These are phyloP conservation scores for Chrysanthemum lavandulifolium DNA, from an alignment of 129 eudicot species.

Conservation along the genomic window DNA sequence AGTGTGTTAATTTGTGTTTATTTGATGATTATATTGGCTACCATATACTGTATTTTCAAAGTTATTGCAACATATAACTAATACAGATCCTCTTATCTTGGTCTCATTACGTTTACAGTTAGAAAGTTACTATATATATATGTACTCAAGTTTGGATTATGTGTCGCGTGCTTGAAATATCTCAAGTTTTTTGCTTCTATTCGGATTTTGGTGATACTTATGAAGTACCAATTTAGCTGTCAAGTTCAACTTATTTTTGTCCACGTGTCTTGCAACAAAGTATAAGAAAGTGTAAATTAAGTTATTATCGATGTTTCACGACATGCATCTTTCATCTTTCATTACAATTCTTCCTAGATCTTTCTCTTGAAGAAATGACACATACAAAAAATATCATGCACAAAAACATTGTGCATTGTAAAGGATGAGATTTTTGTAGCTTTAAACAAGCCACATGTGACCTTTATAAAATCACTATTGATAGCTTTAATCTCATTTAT, in stretches of 20 bases:
- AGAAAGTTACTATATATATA: too few species aligned
- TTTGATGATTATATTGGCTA: too few species aligned
- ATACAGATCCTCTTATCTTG: too few species aligned
- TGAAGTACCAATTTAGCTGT: neutral
- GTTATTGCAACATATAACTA: too few species aligned
- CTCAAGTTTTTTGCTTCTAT: neutral
- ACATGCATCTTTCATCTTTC: neutral
- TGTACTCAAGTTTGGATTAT: too few species aligned
- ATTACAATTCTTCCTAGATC: conserved; percentile 41
- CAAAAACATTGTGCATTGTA: conserved; percentile 67
- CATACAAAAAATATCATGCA: conserved; percentile 72
- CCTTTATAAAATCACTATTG: conserved; percentile 17
- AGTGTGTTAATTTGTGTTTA: too few species aligned
- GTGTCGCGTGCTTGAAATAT: too few species aligned
- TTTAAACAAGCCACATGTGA: conserved; percentile 81
- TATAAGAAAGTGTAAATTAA: neutral
- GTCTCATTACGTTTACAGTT: too few species aligned
- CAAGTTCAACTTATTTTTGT: conserved; percentile 7
- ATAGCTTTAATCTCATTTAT: neutral
- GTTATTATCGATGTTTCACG: conserved; percentile 13
- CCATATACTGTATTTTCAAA: too few species aligned
- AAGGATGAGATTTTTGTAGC: conserved; percentile 93
- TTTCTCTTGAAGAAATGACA: conserved; percentile 68
- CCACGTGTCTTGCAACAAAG: conserved; percentile 5
- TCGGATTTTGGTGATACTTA: neutral